A percentile compares a stretch with the other conserved stretches of the same genome.
phyloP scores from a whole-genome alignment of 2,329 filamentous ascomycete genomes.

The Colletotrichum trifolii region DNA sequence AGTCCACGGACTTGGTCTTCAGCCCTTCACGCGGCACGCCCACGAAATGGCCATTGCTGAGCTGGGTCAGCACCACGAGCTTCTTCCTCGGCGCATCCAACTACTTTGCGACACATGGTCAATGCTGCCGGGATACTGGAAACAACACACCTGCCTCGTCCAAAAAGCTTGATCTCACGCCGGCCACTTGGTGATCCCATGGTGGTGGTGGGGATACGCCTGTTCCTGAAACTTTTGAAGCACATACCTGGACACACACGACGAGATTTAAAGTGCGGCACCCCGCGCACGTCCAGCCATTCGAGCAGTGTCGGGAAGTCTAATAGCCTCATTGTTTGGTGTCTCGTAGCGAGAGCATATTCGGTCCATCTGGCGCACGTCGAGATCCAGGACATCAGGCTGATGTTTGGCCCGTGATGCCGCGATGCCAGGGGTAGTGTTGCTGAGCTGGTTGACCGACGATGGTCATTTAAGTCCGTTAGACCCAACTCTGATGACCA shows the following conservation, averaged over 20 bases:
- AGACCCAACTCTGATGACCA: neutral
- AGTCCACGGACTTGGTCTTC: neutral
- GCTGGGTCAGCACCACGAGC: too few species aligned
- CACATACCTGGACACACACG: too few species aligned
- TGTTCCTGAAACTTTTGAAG: constrained; percentile 25
- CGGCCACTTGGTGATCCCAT: neutral
- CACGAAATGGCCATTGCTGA: too few species aligned
- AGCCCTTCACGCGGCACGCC: too few species aligned
- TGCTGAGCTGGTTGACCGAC: neutral
- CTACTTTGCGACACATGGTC: neutral
- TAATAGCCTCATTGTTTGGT: constrained; percentile 20
- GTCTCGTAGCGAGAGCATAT: constrained; percentile 29
- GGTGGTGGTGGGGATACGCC: neutral
- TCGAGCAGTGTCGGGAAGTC: constrained; percentile 2
- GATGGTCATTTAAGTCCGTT: constrained; percentile 17
- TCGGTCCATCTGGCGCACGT: neutral
- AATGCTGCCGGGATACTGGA: constrained; percentile 1
- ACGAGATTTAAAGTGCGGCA: constrained; percentile 17
- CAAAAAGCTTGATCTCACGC: constrained; percentile 11
- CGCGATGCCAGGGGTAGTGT: constrained; percentile 5
- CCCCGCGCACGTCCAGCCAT: constrained; percentile 24
- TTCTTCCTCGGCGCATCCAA: neutral
- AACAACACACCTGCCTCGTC: constrained; percentile 4
- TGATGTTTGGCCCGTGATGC: constrained; percentile 5
- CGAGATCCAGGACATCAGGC: neutral